Conservation (phyloP, 495 filamentous ascomycete genomes). For the Aspergillus affinis region DNA sequence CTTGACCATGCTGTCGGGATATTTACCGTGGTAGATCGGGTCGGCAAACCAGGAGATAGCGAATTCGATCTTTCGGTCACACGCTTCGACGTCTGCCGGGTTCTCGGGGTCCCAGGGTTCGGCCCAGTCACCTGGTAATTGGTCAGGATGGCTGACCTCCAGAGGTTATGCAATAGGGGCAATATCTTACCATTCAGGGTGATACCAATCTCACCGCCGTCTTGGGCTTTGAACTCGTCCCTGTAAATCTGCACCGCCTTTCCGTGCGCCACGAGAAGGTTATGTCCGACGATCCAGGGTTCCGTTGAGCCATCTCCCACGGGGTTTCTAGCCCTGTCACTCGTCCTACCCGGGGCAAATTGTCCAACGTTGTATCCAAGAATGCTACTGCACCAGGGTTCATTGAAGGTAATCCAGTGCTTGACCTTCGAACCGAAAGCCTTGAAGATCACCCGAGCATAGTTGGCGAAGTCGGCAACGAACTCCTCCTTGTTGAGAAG, state of each 20-base stretch:
- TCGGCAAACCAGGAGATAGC: slow-evolving; percentile 64
- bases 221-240: slow-evolving; percentile 47
- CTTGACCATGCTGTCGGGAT: slow-evolving; percentile 72
- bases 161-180: background rate
- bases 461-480: slow-evolving; percentile 50
- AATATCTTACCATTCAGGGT: slow-evolving; percentile 49
- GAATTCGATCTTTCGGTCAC: slow-evolving; percentile 53
- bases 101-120: slow-evolving; percentile 54
- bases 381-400: slow-evolving; percentile 53
- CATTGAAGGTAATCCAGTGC: slow-evolving; percentile 58
- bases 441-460: slow-evolving; percentile 48
- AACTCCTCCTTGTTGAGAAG: slow-evolving; percentile 53
- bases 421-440: slow-evolving; percentile 49
- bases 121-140: slow-evolving; percentile 57
- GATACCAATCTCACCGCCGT: slow-evolving; percentile 53
- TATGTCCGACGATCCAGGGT: slow-evolving; percentile 53
- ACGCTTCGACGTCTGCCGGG: slow-evolving; percentile 49
- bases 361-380: slow-evolving; percentile 53
- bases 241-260: slow-evolving; percentile 52
- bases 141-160: background rate
- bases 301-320: slow-evolving; percentile 51
- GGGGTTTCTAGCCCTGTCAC: slow-evolving; percentile 46
- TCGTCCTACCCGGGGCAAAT: slow-evolving; percentile 52
- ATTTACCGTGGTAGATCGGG: slow-evolving; percentile 73
- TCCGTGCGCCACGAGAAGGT: slow-evolving; percentile 49